Conservation (phyloP, 106 monocot genomes). For the Dioscorea alata region DNA sequence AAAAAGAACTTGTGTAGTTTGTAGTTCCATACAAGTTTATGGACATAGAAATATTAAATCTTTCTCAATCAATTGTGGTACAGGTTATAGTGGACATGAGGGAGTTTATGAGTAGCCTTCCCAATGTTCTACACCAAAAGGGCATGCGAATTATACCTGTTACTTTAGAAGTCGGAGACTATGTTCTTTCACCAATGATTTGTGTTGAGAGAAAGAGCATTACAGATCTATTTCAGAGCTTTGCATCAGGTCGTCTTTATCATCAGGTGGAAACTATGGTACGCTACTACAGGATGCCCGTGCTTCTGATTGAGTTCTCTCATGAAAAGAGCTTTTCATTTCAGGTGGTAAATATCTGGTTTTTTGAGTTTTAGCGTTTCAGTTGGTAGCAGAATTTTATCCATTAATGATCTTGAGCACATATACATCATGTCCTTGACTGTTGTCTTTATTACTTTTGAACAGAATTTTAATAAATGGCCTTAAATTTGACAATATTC, state of each 20-base stretch:
- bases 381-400: background rate
- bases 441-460: too few relatives aligned
- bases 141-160: conserved; percentile 86
- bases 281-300: conserved; percentile 91
- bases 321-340: conserved; percentile 99
- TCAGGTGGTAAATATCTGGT: conserved; percentile 48
- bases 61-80: background rate
- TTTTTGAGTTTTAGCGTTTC: background rate
- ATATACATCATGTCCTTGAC: background rate
- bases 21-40: too few relatives aligned
- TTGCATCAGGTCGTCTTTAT: conserved; percentile 91
- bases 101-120: conserved; percentile 99
- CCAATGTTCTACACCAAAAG: conserved; percentile 95
- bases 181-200: conserved; percentile 88
- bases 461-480: too few relatives aligned
- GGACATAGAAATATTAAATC: too few relatives aligned
- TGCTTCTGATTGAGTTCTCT: conserved; percentile 96
- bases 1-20: too few relatives aligned
- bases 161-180: conserved; percentile 93
- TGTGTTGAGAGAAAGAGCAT: conserved; percentile 99
- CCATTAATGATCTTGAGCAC: background rate
- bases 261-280: conserved; percentile 94
- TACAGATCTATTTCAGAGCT: conserved; percentile 87
- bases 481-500: too few relatives aligned
- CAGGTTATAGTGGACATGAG: conserved; percentile 99